Percentiles rank a stretch among this genome's conserved stretches.
These are phyloP conservation scores for Penicillium pulvis DNA, from an alignment of 495 filamentous ascomycete genomes.

Conservation along the genomic window DNA sequence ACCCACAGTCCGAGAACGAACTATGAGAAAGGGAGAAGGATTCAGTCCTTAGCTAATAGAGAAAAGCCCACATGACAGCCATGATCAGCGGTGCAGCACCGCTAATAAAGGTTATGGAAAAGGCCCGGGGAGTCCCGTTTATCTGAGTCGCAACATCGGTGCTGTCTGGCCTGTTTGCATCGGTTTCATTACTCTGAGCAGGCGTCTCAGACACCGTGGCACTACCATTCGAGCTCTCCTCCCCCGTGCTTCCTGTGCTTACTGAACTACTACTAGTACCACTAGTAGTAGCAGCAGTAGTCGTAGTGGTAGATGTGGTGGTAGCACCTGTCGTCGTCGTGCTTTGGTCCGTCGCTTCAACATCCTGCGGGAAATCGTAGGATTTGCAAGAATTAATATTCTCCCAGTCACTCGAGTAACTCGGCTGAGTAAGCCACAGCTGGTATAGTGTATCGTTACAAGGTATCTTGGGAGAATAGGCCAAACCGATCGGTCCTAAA, in stretches of 20 bases:
- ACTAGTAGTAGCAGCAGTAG: too few species aligned
- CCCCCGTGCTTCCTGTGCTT: not conserved
- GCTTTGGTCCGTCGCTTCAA: not conserved
- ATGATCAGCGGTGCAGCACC: not conserved
- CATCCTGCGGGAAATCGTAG: not conserved
- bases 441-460: conserved; percentile 8
- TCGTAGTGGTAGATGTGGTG: not conserved
- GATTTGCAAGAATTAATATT: not conserved
- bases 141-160: not conserved
- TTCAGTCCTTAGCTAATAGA: too few species aligned
- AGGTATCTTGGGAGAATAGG: not conserved
- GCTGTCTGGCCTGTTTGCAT: not conserved
- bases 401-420: not conserved
- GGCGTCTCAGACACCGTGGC: not conserved
- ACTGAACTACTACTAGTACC: too few species aligned
- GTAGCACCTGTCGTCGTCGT: not conserved
- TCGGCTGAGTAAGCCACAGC: not conserved
- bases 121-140: not conserved
- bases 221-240: not conserved
- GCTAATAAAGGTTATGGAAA: not conserved
- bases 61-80: too few species aligned
- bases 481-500: not conserved
- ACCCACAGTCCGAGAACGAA: too few species aligned
- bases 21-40: too few species aligned
- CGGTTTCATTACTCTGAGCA: not conserved